phyloP scores from a whole-genome alignment of 176 grass and related monocot species.

The Carex myosuroides region DNA sequence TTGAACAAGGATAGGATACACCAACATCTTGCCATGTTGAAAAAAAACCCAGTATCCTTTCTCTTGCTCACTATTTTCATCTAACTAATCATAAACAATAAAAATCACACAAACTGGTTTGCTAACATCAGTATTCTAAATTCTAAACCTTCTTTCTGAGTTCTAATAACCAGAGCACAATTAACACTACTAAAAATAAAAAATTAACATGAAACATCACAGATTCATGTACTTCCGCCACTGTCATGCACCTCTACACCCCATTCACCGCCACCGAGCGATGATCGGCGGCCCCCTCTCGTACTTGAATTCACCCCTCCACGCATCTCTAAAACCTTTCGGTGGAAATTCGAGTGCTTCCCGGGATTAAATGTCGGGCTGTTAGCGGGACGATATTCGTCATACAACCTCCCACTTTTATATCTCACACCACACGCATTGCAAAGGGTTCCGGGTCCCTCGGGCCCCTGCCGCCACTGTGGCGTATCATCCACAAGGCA shows the following conservation, averaged over 20 bases:
- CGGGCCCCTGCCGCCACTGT: conserved; percentile 73
- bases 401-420: conserved; percentile 63
- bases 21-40: conserved; percentile 12
- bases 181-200: conserved; percentile 24
- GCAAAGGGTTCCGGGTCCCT: conserved; percentile 67
- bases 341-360: conserved; percentile 84
- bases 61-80: conserved; percentile 2
- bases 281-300: neutral
- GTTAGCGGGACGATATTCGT: conserved; percentile 76
- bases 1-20: conserved; percentile 5
- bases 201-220: neutral
- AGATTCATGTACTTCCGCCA: conserved; percentile 31
- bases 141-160: conserved; percentile 28
- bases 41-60: neutral
- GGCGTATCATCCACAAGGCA: conserved; percentile 61
- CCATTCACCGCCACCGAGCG: neutral
- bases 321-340: conserved; percentile 73
- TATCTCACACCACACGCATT: conserved; percentile 88
- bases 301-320: neutral
- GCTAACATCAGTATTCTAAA: neutral
- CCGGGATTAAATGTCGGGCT: conserved; percentile 67
- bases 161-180: conserved; percentile 31
- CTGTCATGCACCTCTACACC: conserved; percentile 4
- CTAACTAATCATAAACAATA: conserved; percentile 9
- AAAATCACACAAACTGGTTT: neutral